Conservation (phyloP, 225 moss, liverwort and hornwort species). For the Sphagnum contortum region DNA sequence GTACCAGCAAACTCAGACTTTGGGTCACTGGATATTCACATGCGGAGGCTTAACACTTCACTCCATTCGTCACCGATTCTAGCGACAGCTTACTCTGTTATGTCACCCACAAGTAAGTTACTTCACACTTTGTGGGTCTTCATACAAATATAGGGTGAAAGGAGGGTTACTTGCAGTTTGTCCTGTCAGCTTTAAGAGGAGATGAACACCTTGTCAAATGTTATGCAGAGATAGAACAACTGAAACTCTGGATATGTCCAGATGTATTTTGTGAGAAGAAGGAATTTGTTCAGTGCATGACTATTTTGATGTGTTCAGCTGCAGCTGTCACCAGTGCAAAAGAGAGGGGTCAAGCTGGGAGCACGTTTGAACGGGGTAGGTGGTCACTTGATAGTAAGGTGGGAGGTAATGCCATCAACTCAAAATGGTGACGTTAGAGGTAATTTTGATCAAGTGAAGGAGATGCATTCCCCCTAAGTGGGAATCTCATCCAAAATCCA, state of each 20-base stretch:
- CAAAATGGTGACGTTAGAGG: conserved; percentile 14
- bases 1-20: background rate
- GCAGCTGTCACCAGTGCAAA: conserved; percentile 2
- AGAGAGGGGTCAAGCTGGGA: conserved; percentile 5
- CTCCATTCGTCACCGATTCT: conserved; percentile 16
- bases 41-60: conserved; percentile 16
- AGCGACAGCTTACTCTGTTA: conserved; percentile 9
- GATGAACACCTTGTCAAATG: no score
- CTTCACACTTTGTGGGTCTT: background rate
- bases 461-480: background rate
- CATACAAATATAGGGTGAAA: no score
- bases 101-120: conserved; percentile 12
- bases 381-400: conserved; percentile 10
- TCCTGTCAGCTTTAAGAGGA: no score
- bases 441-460: conserved; percentile 9
- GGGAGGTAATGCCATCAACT: conserved; percentile 1
- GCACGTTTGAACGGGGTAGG: conserved; percentile 10
- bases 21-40: conserved; percentile 6
- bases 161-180: no score
- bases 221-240: no score
- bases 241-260: no score
- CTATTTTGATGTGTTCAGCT: conserved; percentile 4
- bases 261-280: background rate
- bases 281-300: background rate
- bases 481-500: conserved; percentile 1